phyloP scores from a whole-genome alignment of 106 monocot species.

The Gastrodia elata region DNA sequence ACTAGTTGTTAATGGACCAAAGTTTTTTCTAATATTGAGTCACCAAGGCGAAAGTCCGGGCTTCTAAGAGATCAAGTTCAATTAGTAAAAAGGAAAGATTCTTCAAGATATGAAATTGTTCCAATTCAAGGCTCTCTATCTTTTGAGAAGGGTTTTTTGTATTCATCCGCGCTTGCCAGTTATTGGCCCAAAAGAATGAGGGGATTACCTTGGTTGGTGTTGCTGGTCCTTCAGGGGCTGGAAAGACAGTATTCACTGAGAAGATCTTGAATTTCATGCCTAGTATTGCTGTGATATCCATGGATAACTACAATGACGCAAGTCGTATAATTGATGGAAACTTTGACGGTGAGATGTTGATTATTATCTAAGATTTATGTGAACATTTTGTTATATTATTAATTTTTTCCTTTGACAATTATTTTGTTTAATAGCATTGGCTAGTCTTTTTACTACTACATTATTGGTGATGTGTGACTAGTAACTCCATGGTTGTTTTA shows the following conservation, averaged over 20 bases:
- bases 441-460: background rate
- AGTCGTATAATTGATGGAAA: slow-evolving; percentile 95
- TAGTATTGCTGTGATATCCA: slow-evolving; percentile 77
- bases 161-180: slow-evolving; percentile 90
- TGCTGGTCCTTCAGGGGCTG: slow-evolving; percentile 96
- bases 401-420: background rate
- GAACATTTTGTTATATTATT: slow-evolving; percentile 4
- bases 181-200: slow-evolving; percentile 79
- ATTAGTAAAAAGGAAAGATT: slow-evolving; percentile 65
- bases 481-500: background rate
- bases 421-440: background rate
- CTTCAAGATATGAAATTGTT: slow-evolving; percentile 65
- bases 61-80: slow-evolving; percentile 92
- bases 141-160: slow-evolving; percentile 95
- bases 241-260: slow-evolving; percentile 94
- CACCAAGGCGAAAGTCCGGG: slow-evolving; percentile 55
- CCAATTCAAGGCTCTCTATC: slow-evolving; percentile 75
- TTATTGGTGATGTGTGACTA: background rate
- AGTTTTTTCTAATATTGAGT: slow-evolving; percentile 38
- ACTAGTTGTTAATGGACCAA: slow-evolving; percentile 48
- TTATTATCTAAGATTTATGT: background rate
- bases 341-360: slow-evolving; percentile 70
- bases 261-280: slow-evolving; percentile 94
- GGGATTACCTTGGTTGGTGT: slow-evolving; percentile 84
- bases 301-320: slow-evolving; percentile 96